Conservation (phyloP, 495 filamentous ascomycete species). For the Xylaria venustula region DNA sequence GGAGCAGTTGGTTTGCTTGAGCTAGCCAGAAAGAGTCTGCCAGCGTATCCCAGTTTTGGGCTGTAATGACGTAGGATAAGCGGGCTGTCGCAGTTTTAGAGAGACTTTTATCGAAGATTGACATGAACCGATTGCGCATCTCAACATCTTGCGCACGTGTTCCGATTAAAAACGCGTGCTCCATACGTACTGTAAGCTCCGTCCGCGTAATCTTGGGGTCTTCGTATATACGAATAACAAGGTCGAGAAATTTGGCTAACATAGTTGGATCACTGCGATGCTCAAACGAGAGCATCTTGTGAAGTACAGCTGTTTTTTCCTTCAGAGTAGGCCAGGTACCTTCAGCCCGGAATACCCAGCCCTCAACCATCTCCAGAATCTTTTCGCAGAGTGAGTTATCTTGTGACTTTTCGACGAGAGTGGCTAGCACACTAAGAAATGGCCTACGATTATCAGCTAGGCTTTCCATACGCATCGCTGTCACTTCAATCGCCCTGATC, state of each 20-base stretch:
- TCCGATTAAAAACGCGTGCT: slow-evolving; percentile 96
- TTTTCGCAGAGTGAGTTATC: slow-evolving; percentile 83
- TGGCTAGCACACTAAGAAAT: slow-evolving; percentile 90
- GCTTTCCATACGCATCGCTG: slow-evolving; percentile 85
- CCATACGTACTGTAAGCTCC: slow-evolving; percentile 92
- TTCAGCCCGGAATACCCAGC: slow-evolving; percentile 90
- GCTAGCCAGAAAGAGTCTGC: slow-evolving; percentile 94
- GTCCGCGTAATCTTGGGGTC: slow-evolving; percentile 92
- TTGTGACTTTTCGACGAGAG: slow-evolving; percentile 89
- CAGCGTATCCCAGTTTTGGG: slow-evolving; percentile 97
- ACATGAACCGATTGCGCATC: slow-evolving; percentile 94
- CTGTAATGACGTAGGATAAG: slow-evolving; percentile 79
- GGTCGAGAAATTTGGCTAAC: slow-evolving; percentile 86
- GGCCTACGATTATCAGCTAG: slow-evolving; percentile 90
- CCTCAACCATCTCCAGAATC: slow-evolving; percentile 90
- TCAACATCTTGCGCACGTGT: slow-evolving; percentile 91
- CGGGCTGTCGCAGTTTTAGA: slow-evolving; percentile 83
- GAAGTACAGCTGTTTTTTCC: slow-evolving; percentile 93
- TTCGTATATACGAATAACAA: slow-evolving; percentile 97
- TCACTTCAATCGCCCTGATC: slow-evolving; percentile 89
- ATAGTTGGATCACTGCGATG: slow-evolving; percentile 75
- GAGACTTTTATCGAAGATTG: slow-evolving; percentile 87
- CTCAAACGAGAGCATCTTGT: slow-evolving; percentile 97
- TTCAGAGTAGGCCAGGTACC: slow-evolving; percentile 95
- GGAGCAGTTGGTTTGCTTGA: slow-evolving; percentile 86